Base-by-base conservation (phyloP, 106 monocot species). In the Allium cepa region DNA sequence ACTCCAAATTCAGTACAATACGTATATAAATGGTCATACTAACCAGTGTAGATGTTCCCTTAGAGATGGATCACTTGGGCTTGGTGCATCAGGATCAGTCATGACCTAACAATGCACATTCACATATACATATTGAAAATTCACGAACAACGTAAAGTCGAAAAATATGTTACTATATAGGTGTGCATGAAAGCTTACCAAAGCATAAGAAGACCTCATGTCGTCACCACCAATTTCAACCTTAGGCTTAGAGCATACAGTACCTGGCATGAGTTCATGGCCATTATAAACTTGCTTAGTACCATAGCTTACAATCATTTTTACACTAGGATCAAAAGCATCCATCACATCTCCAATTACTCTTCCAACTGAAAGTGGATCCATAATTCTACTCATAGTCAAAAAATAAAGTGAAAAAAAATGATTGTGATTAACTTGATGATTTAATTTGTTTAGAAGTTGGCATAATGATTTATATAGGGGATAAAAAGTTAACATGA, bases 321-420 rank as follows among this genome's bases (percentile, higher is more conserved):
- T 79, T 50, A 83, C 71, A 47, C 62, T 59, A 8, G 79, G 79
- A n/a, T 8, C 69, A 76, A 83, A 79, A 36, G 17, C 49, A 72
- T 79, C 75, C 11, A 83, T 7, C 26, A 83, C 79, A 57, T 83
- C 83, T 27, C 83, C 79, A 64, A 79, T 71, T 12, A 83, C 75
- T 56, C 83, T 74, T 53, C 75, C 83, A 7, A 83, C 72, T 13
- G 26, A 56, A 13, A 83, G 79, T 59, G 79, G 59, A 27, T 79
- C 58, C 64, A 60, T 62, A 47, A 47, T 55, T 53, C 50, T 14
- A 12, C n/a, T 17, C 53, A 22, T 58, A 46, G 52, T 60, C 3
- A 63, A 26, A 46, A 7, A 55, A 12, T 12, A 12, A 12, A 45
- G 26, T 11, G 26, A 47, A 4, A 10, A 57, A 8, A 7, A 49